Evolutionary conservation across 192 early-diverging fungal genomes (phyloP).

Genomic region (Gonapodya prolifera): DNA sequence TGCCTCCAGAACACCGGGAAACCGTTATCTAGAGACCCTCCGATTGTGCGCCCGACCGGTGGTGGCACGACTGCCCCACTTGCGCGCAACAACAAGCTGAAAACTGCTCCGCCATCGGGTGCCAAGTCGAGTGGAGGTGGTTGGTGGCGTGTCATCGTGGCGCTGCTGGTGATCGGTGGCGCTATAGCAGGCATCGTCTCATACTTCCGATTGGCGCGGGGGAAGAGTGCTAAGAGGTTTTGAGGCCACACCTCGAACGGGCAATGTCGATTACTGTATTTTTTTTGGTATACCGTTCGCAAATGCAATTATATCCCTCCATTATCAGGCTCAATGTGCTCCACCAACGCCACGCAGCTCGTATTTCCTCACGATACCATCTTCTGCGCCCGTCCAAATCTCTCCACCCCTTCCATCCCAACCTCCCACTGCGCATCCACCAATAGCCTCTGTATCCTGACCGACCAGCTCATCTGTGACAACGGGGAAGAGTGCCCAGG

Average conservation of each 20-base stretch:
- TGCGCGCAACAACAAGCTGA: neutral
- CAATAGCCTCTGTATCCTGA: neutral
- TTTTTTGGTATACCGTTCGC: too few relatives aligned
- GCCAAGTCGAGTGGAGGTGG: neutral
- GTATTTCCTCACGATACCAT: neutral
- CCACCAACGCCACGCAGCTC: neutral
- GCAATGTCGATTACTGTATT: too few relatives aligned
- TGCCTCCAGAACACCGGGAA: too few relatives aligned
- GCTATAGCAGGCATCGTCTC: neutral
- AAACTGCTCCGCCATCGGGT: neutral
- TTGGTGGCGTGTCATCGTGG: neutral
- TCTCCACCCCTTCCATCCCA: neutral
- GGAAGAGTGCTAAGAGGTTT: conserved; percentile 4
- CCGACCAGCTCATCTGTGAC: neutral
- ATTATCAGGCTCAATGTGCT: too few relatives aligned
- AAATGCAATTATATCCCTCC: too few relatives aligned
- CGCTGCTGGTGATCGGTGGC: neutral
- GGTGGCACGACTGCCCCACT: neutral
- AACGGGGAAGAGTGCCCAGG: neutral
- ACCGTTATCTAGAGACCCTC: too few relatives aligned
- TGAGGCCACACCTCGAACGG: too few relatives aligned
- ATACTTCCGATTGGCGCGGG: neutral
- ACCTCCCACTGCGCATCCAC: neutral
- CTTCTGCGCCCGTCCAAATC: neutral
- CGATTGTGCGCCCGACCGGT: neutral